Evolutionary conservation across 1,284 basidiomycete genomes (phyloP).

Genomic region (Rugosomyces carneus): DNA sequence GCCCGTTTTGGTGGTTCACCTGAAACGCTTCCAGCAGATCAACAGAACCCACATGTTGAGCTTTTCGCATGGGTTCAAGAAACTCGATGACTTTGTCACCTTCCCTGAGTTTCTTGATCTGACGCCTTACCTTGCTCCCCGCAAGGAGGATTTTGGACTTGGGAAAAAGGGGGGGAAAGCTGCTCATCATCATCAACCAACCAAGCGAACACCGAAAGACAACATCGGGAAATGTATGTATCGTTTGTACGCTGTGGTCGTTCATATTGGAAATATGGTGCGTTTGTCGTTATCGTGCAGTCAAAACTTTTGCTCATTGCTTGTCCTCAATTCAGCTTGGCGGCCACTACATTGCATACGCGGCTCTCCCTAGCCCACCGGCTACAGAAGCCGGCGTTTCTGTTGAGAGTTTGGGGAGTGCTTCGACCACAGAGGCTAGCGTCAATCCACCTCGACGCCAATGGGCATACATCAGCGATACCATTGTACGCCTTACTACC

Average conservation of each 20-base stretch:
- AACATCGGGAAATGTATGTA: slow-evolving; percentile 58
- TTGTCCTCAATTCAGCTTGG: slow-evolving; percentile 46
- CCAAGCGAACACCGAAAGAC: slow-evolving; percentile 14
- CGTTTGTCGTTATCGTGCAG: slow-evolving; percentile 2
- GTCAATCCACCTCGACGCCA: slow-evolving; percentile 37
- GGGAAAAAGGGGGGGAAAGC: slow-evolving; percentile 30
- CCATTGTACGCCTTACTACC: slow-evolving; percentile 69
- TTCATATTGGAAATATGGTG: slow-evolving; percentile 89
- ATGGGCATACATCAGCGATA: slow-evolving; percentile 91
- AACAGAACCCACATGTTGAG: slow-evolving; percentile 43
- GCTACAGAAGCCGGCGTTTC: slow-evolving; percentile 11
- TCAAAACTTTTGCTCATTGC: slow-evolving; percentile 9
- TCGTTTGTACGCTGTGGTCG: slow-evolving; percentile 78
- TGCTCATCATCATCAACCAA: slow-evolving; percentile 16
- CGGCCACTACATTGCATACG: slow-evolving; percentile 82
- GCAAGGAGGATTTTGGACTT: slow-evolving; percentile 62
- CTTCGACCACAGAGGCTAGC: slow-evolving; percentile 10
- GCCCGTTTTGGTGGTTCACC: slow-evolving; percentile 85
- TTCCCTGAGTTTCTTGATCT: slow-evolving; percentile 87
- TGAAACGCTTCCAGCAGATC: slow-evolving; percentile 89
- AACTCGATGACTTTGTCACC: slow-evolving; percentile 81
- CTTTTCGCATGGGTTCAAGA: slow-evolving; percentile 69
- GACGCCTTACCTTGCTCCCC: slow-evolving; percentile 81
- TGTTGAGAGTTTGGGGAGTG: slow-evolving; percentile 4
- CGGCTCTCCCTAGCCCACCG: slow-evolving; percentile 46